These are phyloP conservation scores for Auriculariales sp. DNA, from an alignment of 768 basidiomycete genomes.

Conservation along the genomic window DNA sequence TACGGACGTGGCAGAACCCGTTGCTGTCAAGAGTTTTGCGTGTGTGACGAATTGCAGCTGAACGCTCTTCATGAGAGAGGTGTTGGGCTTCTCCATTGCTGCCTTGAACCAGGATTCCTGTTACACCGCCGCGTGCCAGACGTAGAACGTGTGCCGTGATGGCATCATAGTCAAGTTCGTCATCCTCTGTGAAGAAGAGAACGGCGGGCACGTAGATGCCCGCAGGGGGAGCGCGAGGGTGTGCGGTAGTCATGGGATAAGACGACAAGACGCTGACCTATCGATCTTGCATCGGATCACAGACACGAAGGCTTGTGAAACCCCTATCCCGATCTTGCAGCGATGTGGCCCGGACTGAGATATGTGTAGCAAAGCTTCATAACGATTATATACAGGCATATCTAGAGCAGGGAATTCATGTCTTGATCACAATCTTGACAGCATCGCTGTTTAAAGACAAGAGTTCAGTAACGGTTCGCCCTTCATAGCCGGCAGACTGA, in stretches of 20 bases:
- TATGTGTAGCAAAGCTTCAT: too few relatives aligned
- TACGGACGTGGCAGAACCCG: slow-evolving; percentile 48
- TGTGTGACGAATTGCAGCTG: slow-evolving; percentile 44
- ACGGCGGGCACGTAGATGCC: slow-evolving; percentile 72
- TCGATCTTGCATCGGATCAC: not conserved
- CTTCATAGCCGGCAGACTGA: slow-evolving; percentile 14
- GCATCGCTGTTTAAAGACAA: not conserved
- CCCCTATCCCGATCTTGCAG: too few relatives aligned
- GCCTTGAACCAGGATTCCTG: slow-evolving; percentile 59
- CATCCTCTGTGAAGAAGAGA: slow-evolving; percentile 54
- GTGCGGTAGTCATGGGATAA: too few relatives aligned
- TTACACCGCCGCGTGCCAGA: slow-evolving; percentile 64
- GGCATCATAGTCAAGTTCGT: slow-evolving; percentile 52
- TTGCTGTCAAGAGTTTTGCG: slow-evolving; percentile 58
- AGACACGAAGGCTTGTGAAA: too few relatives aligned
- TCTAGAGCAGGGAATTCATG: too few relatives aligned
- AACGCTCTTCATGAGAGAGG: slow-evolving; percentile 58
- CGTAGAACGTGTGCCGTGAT: slow-evolving; percentile 58
- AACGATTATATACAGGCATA: too few relatives aligned
- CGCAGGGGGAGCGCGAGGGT: slow-evolving; percentile 31
- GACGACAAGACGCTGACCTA: not conserved
- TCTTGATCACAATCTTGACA: slow-evolving; percentile 42
- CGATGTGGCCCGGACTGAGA: too few relatives aligned
- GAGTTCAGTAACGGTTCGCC: not conserved
- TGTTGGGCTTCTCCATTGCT: slow-evolving; percentile 69